Evolutionary conservation across 768 basidiomycete genomes (phyloP).

Genomic region (Lyophyllum decastes): DNA sequence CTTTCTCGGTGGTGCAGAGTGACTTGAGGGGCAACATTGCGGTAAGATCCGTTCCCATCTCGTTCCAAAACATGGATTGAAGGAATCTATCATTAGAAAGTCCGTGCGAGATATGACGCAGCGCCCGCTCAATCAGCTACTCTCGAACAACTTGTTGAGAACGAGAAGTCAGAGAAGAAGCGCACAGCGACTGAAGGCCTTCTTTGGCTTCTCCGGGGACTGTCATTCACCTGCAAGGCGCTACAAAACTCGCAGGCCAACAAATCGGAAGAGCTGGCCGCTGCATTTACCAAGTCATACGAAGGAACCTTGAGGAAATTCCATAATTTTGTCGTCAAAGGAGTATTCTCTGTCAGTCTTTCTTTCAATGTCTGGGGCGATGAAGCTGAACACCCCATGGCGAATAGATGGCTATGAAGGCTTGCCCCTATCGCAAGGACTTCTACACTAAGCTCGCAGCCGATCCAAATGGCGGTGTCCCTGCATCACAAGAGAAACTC

Average conservation of each 20-base stretch:
- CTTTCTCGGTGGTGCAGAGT: slow-evolving; percentile 80
- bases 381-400: background rate
- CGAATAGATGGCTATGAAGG: slow-evolving; percentile 60
- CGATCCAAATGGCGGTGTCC: slow-evolving; percentile 53
- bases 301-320: slow-evolving; percentile 78
- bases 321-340: slow-evolving; percentile 79
- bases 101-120: slow-evolving; percentile 75
- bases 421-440: slow-evolving; percentile 64
- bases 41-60: slow-evolving; percentile 45
- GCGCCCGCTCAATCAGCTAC: slow-evolving; percentile 67
- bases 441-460: slow-evolving; percentile 70
- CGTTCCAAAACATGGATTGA: slow-evolving; percentile 1
- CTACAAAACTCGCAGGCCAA: slow-evolving; percentile 73
- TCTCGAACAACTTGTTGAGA: slow-evolving; percentile 79
- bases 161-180: slow-evolving; percentile 88
- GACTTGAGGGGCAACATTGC: slow-evolving; percentile 92
- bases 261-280: slow-evolving; percentile 60
- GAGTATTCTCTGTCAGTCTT: slow-evolving; percentile 54
- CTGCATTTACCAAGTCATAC: slow-evolving; percentile 82
- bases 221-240: slow-evolving; percentile 85
- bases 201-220: slow-evolving; percentile 91
- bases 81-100: slow-evolving; percentile 66
- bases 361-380: background rate
- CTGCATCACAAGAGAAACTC: slow-evolving; percentile 50
- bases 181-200: slow-evolving; percentile 87